A percentile compares a stretch with the other conserved stretches of the same genome.
Conservation (phyloP, 495 filamentous ascomycete genomes). For the Xylaria palmicola region DNA sequence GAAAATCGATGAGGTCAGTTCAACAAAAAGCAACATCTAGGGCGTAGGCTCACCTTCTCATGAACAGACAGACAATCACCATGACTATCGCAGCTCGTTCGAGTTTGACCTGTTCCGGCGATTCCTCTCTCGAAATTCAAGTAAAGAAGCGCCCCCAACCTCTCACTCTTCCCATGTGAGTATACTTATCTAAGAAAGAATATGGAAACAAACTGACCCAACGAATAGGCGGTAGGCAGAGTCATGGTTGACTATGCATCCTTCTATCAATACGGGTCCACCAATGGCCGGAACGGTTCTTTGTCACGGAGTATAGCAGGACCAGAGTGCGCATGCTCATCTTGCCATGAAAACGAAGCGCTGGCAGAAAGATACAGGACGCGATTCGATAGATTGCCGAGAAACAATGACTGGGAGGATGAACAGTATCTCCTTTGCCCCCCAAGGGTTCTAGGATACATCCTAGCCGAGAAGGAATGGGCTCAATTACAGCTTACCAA, state of each 20-base stretch:
- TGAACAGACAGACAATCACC: neutral
- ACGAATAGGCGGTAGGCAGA: slow-evolving; percentile 5
- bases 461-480: slow-evolving; percentile 30
- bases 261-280: slow-evolving; percentile 14
- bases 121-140: neutral
- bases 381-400: slow-evolving; percentile 8
- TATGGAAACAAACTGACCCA: neutral
- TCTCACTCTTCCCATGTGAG: neutral
- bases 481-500: slow-evolving; percentile 20
- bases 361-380: neutral
- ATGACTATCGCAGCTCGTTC: too few relatives aligned
- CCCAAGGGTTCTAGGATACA: slow-evolving; percentile 33
- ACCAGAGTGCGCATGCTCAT: slow-evolving; percentile 8
- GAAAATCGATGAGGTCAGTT: neutral
- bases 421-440: slow-evolving; percentile 30
- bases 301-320: neutral
- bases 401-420: neutral
- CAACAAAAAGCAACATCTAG: neutral
- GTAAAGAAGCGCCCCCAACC: neutral
- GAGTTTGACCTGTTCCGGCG: neutral
- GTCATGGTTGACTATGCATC: slow-evolving; percentile 24
- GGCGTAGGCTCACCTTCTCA: neutral
- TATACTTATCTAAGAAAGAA: neutral
- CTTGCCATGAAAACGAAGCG: slow-evolving; percentile 10
- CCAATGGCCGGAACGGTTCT: neutral